Percentiles rank a stretch among this genome's conserved stretches.
phyloP scores from a whole-genome alignment of 208 protist species.

The Wallacemonas rigidus region DNA sequence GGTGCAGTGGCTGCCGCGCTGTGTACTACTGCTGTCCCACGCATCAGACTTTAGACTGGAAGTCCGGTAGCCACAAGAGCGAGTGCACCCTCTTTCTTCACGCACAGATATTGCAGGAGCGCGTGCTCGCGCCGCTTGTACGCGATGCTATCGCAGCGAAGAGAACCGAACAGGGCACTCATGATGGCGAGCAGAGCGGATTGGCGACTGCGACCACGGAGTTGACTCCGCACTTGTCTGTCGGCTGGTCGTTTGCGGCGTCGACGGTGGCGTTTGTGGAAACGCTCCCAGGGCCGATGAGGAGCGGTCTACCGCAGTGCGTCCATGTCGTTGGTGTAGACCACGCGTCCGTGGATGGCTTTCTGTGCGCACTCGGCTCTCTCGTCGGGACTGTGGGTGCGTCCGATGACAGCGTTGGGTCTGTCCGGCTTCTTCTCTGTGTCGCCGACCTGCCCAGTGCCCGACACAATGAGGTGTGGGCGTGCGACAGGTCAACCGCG shows the following conservation, averaged over 20 bases:
- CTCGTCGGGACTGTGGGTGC: background rate
- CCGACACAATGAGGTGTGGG: slow-evolving; percentile 60
- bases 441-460: slow-evolving; percentile 44
- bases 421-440: slow-evolving; percentile 52
- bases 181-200: too few species aligned
- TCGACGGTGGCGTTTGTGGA: slow-evolving; percentile 45
- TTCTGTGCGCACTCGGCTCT: slow-evolving; percentile 13
- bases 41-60: slow-evolving; percentile 83
- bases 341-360: slow-evolving; percentile 22
- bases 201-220: too few species aligned
- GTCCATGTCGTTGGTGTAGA: slow-evolving; percentile 37
- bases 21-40: slow-evolving; percentile 78
- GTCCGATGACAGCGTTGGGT: too few species aligned
- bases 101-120: slow-evolving; percentile 48
- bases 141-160: background rate
- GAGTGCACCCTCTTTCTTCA: slow-evolving; percentile 60
- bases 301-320: slow-evolving; percentile 16
- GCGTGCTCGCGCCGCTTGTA: slow-evolving; percentile 33
- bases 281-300: slow-evolving; percentile 7
- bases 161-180: too few species aligned
- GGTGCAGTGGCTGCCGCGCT: slow-evolving; percentile 69
- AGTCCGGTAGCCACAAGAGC: slow-evolving; percentile 46
- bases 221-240: background rate
- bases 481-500: background rate
- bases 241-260: slow-evolving; percentile 29